These are phyloP conservation scores for Coprinopsis sp. DNA, from an alignment of 768 basidiomycete species.

Conservation along the genomic window DNA sequence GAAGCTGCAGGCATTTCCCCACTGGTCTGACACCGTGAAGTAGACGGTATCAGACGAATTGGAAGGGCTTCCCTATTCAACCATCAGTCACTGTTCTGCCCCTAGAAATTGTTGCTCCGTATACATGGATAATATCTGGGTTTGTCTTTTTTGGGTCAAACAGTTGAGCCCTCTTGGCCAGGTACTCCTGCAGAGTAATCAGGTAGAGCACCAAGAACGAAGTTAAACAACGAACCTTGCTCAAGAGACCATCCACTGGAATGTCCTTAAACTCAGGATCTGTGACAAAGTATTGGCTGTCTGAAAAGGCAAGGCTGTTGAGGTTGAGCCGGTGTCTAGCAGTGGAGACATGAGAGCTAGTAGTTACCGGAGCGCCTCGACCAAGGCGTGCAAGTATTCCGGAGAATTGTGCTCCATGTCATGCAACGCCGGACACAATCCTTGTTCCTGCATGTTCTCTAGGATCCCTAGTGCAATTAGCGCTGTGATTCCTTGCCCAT, in stretches of 20 bases:
- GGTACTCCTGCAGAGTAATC: slow-evolving; percentile 59
- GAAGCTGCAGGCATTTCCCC: slow-evolving; percentile 87
- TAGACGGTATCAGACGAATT: slow-evolving; percentile 93
- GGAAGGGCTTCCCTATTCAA: slow-evolving; percentile 66
- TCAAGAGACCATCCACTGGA: slow-evolving; percentile 78
- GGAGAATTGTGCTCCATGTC: slow-evolving; percentile 89
- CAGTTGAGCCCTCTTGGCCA: slow-evolving; percentile 71
- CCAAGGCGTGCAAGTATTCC: slow-evolving; percentile 81
- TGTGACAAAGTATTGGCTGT: slow-evolving; percentile 86
- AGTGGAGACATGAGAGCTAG: slow-evolving; percentile 58
- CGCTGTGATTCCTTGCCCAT: slow-evolving; percentile 95
- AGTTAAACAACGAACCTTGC: slow-evolving; percentile 50
- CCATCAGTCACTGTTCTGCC: slow-evolving; percentile 12
- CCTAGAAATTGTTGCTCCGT: slow-evolving; percentile 13
- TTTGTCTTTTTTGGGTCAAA: slow-evolving; percentile 69
- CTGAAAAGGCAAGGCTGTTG: slow-evolving; percentile 31
- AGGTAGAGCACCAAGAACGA: background rate
- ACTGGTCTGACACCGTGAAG: slow-evolving; percentile 82
- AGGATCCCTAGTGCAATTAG: slow-evolving; percentile 90
- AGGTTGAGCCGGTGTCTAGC: background rate
- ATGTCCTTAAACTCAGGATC: slow-evolving; percentile 79
- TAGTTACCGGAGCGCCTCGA: slow-evolving; percentile 78
- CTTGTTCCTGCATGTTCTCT: slow-evolving; percentile 76
- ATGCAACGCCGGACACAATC: slow-evolving; percentile 60
- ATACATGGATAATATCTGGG: slow-evolving; percentile 61